phyloP scores from a whole-genome alignment of 768 basidiomycete genomes.

The Podaxis mareebaensis region DNA sequence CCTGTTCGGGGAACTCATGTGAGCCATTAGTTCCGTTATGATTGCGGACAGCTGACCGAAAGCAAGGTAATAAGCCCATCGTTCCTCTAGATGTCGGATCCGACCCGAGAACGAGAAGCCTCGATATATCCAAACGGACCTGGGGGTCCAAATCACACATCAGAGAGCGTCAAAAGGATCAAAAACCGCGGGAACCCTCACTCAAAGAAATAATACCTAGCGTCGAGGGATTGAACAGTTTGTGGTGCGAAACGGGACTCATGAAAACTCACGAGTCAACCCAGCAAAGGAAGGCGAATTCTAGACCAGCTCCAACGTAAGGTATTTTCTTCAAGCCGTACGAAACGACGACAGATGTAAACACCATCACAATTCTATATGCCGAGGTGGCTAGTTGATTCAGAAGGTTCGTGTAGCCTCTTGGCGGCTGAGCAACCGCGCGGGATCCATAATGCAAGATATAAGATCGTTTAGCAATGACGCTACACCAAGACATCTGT shows the following conservation, averaged over 20 bases:
- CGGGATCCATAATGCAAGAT: constrained; percentile 69
- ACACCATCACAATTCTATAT: constrained; percentile 80
- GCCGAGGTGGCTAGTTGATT: constrained; percentile 77
- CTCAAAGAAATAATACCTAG: constrained; percentile 91
- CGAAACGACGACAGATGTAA: constrained; percentile 72
- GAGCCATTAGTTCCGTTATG: not conserved
- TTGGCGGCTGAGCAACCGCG: constrained; percentile 49
- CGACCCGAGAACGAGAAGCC: constrained; percentile 68
- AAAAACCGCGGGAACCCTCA: constrained; percentile 33
- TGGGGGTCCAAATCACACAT: constrained; percentile 26
- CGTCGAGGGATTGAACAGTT: not conserved
- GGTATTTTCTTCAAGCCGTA: constrained; percentile 67
- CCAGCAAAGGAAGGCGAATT: constrained; percentile 82
- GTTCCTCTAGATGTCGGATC: constrained; percentile 77
- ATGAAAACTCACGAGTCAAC: constrained; percentile 72
- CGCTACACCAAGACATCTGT: constrained; percentile 76
- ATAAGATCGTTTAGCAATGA: constrained; percentile 76
- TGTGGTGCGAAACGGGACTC: not conserved
- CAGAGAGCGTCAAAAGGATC: not conserved
- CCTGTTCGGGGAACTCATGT: constrained; percentile 40
- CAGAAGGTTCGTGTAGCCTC: constrained; percentile 69
- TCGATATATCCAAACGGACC: constrained; percentile 79
- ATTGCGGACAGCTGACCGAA: constrained; percentile 55
- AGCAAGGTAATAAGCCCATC: constrained; percentile 87
- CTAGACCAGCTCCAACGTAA: constrained; percentile 55